Base-by-base conservation (phyloP, 768 basidiomycete genomes). In the Grammothele lineata region DNA sequence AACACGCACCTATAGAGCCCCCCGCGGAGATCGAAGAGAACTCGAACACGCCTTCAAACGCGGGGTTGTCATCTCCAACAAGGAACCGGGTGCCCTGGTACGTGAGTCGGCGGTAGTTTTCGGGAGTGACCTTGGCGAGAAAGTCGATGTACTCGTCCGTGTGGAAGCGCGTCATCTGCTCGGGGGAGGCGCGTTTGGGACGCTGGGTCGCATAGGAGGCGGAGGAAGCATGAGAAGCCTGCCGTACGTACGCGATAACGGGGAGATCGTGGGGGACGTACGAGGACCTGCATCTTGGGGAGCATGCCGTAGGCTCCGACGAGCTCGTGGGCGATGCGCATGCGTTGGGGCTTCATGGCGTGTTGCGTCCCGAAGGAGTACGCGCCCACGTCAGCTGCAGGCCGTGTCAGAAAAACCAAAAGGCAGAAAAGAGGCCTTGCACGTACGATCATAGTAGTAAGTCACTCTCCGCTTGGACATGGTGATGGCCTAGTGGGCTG, bases 61-160 rank as follows among this genome's bases (percentile, higher is more conserved):
- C 80, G 7, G 95, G 96, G 59, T 96, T 97, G 64, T 98, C 96
- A 45, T 96, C 93, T 30, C 93, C 92, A 37, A 76, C 60, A 55
- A 77, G 76, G 75, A 59, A 98, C 66, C 92, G 72, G 33, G 83
- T 83, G 6, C 92, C 91, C 45, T 85, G 79, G 55, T 81, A 87
- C 1, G 90, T 92, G 59, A 96, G 66, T 45, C 90, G 85, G 56
- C 90, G 87, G 1, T 78, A 83, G 4, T 89, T 95, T 66, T 99
- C 96, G 0, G 94, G 94, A 0, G 86, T 90, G 22, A 98, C 94
- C 39, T 80, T 78, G 44, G 80, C 75, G 37, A 99, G 70, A 58
- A 98, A 95, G 58, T 98, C 83, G 48, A 99, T 78, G 67, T 96
- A 99, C 75, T 99, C 96, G 70, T 99, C 96, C 18, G 95, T 92